Conservation (phyloP, 108 stramenopile species). For the Schizochytrium sp. region DNA sequence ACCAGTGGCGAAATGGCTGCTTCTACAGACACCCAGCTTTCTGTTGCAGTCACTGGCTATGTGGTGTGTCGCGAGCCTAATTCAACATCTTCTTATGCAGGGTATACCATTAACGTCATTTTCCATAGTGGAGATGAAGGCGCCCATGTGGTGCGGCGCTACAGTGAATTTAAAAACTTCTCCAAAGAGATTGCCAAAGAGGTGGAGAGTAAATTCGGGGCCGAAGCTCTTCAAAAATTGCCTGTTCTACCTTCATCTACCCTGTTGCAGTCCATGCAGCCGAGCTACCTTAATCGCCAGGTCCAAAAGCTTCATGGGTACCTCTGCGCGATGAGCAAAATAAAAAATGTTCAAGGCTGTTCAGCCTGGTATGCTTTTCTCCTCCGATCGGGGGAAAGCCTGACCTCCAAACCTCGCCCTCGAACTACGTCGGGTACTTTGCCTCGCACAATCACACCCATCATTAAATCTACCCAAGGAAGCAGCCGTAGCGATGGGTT, state of each 20-base stretch:
- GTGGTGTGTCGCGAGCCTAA: slow-evolving; percentile 16
- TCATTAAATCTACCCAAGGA: background rate
- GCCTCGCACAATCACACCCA: background rate
- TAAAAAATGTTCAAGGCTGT: slow-evolving; percentile 11
- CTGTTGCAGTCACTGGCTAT: slow-evolving; percentile 22
- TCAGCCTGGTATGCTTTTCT: slow-evolving; percentile 27
- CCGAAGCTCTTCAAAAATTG: background rate
- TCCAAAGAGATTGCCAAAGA: slow-evolving; percentile 4
- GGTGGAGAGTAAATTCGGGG: background rate
- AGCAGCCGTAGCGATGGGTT: no score
- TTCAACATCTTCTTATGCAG: background rate
- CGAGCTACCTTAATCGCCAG: slow-evolving; percentile 36
- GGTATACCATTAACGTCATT: background rate
- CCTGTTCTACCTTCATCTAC: slow-evolving; percentile 8
- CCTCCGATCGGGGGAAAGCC: background rate
- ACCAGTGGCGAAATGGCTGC: background rate
- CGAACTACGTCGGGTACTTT: background rate
- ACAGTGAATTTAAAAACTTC: background rate
- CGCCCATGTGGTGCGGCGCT: background rate
- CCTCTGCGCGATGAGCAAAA: slow-evolving; percentile 20
- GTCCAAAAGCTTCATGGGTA: slow-evolving; percentile 43
- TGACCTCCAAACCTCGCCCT: background rate
- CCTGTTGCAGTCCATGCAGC: background rate
- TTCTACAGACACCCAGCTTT: background rate
- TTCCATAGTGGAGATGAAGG: background rate